Base-by-base conservation (phyloP, 371 early-diverging fungal genomes). In the Mortierella sp. region DNA sequence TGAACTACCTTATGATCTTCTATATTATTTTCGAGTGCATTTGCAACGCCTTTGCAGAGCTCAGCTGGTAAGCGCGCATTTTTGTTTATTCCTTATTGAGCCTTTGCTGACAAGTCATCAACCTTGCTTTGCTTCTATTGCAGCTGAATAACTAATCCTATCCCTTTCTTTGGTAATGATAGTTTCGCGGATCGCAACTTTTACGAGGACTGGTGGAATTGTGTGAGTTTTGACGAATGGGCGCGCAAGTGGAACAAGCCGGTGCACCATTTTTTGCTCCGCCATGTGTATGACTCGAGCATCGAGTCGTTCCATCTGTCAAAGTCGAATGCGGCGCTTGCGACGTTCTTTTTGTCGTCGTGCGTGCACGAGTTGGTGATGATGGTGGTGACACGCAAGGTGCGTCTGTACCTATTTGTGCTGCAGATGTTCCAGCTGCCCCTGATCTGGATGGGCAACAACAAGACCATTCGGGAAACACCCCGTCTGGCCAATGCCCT, bases 171-270 rank as follows among this genome's bases (percentile, higher is more conserved):
- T 64, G 68, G 2, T 2, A 24, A 55, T 44, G 8, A 31, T 76
- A 92, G 93, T 47, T 99, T 98, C 86, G 97, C 98, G n/a, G 99
- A 99, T 84, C 93, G 97, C 55, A 92, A 94, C 77, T 99, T 99
- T 88, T 99, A 99, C 88, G 97, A 96, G 71, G 97, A 98, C 86
- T 99, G 99, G 99, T 99, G 99, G 99, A 99, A 99, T 86, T 91
- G 92, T 75, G 85, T 91, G n/a, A 93, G 94, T 1, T 96, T 95
- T 76, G 97, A 95, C 74, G 98, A 98, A 85, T 99, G 96, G 88
- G 97, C 98, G 55, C 93, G 97, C 64, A 95, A 97, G 79, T 99
- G 99, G 99, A 99, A 99, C 88, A 95, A 94, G 73, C 98, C 97
- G 3, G 99, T 99, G 37, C 97, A 99, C 83, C 92, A 95, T 52